Conservation (phyloP, 2,329 filamentous ascomycete species). For the Sporothrix pseudoabietina region DNA sequence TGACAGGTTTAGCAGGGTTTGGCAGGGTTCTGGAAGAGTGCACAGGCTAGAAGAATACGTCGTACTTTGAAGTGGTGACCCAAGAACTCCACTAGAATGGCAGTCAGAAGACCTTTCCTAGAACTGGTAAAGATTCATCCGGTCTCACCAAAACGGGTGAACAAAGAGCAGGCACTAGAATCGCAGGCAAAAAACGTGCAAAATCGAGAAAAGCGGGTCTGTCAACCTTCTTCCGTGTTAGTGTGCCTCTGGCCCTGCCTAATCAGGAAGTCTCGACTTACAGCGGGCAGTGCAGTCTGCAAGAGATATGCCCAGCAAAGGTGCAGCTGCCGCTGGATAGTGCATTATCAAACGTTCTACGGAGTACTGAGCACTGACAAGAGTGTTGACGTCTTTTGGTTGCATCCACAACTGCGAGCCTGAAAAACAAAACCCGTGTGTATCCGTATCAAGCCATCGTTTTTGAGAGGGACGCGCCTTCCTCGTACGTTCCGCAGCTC, state of each 20-base stretch:
- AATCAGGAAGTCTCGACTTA: constrained; percentile 22
- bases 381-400: neutral
- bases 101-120: neutral
- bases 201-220: neutral
- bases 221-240: neutral
- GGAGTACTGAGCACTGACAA: too few species aligned
- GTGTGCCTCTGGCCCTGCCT: neutral
- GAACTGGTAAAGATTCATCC: constrained; percentile 25
- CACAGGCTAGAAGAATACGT: neutral
- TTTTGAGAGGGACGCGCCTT: neutral
- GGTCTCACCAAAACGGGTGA: neutral
- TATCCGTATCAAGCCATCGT: constrained; percentile 17
- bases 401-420: constrained; percentile 11
- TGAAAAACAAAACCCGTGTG: constrained; percentile 2
- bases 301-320: neutral
- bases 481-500: neutral
- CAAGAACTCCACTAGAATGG: neutral
- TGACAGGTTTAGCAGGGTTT: neutral
- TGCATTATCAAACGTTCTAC: neutral
- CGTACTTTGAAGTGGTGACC: neutral
- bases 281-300: neutral
- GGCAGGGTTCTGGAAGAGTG: neutral
- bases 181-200: neutral
- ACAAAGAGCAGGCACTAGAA: neutral
- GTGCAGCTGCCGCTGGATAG: neutral